phyloP scores from a whole-genome alignment of 805 yeast genomes.

The Zygoascus flipseniorum region DNA sequence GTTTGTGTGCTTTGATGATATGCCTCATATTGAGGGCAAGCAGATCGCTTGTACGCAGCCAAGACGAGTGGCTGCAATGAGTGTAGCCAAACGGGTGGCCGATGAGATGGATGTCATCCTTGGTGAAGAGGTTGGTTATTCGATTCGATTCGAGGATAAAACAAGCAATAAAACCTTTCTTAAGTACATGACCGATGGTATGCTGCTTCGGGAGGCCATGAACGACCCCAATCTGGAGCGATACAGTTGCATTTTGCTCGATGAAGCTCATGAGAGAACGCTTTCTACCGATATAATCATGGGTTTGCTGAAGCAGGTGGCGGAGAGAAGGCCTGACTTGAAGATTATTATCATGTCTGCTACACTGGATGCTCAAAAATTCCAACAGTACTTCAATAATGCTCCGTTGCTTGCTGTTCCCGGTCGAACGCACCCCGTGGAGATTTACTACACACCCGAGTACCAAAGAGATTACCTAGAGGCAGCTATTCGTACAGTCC shows the following conservation, averaged over 20 bases:
- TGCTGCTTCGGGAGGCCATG: conserved; percentile 96
- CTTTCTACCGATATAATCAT: conserved; percentile 91
- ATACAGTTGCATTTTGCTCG: conserved; percentile 85
- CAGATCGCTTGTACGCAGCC: conserved; percentile 95
- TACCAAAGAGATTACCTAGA: conserved; percentile 91
- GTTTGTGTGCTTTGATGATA: conserved; percentile 83
- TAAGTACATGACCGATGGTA: conserved; percentile 98
- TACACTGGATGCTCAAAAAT: conserved; percentile 90
- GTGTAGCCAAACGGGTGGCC: conserved; percentile 95
- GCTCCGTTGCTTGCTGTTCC: conserved; percentile 96
- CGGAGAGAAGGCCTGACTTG: conserved; percentile 72
- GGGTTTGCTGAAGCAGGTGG: conserved; percentile 85
- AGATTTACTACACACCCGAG: conserved; percentile 93
- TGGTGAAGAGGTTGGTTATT: conserved; percentile 94
- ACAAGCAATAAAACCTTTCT: conserved; percentile 72
- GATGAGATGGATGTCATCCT: conserved; percentile 91
- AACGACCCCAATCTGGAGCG: conserved; percentile 75
- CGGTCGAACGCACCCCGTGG: conserved; percentile 97
- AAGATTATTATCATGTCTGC: conserved; percentile 96
- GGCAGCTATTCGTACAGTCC: conserved; percentile 88
- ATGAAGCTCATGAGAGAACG: conserved; percentile 98
- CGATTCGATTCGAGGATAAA: conserved; percentile 87
- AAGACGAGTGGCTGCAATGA: conserved; percentile 98
- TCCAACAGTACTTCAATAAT: conserved; percentile 75
- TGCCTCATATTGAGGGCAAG: conserved; percentile 76